Percentiles rank a stretch among this genome's conserved stretches.
These are phyloP conservation scores for Mucor piriformis DNA, from an alignment of 371 early-diverging fungal genomes.

Conservation along the genomic window DNA sequence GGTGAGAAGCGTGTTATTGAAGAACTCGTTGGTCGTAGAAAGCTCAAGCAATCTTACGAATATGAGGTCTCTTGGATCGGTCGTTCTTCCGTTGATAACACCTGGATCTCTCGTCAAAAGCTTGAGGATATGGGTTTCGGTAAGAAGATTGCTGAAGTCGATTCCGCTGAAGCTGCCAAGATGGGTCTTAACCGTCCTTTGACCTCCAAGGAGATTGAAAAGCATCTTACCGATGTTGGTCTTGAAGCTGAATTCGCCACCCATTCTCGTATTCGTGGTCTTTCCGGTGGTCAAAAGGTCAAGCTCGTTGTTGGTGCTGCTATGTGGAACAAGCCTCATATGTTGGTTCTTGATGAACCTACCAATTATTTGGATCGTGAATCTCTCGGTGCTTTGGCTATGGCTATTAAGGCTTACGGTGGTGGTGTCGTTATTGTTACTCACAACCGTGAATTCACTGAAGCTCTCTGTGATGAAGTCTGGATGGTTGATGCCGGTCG, in stretches of 20 bases:
- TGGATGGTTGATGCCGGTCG: constrained; percentile 78
- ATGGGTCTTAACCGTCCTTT: constrained; percentile 68
- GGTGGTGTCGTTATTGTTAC: constrained; percentile 82
- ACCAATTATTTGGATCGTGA: constrained; percentile 85
- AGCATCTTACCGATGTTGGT: constrained; percentile 72
- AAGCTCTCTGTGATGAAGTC: constrained; percentile 70
- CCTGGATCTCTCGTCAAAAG: constrained; percentile 75
- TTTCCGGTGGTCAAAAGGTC: constrained; percentile 93
- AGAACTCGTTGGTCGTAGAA: constrained; percentile 66
- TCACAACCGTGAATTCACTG: constrained; percentile 77
- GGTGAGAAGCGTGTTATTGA: constrained; percentile 69
- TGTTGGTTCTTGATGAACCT: constrained; percentile 90
- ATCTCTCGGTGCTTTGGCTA: constrained; percentile 73
- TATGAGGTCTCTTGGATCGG: constrained; percentile 71
- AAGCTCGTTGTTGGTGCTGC: constrained; percentile 87
- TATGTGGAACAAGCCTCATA: constrained; percentile 86
- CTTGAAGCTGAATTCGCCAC: constrained; percentile 75
- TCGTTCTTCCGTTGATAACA: constrained; percentile 63
- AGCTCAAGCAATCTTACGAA: constrained; percentile 71
- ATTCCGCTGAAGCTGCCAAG: constrained; percentile 68
- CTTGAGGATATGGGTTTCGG: constrained; percentile 71
- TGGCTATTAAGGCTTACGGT: constrained; percentile 68
- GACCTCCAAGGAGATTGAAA: constrained; percentile 69
- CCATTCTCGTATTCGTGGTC: constrained; percentile 83
- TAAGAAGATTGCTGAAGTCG: constrained; percentile 68